A percentile compares a stretch with the other conserved stretches of the same genome.
Evolutionary conservation across 768 basidiomycete genomes (phyloP).

Genomic region (Naganishia antarctica): DNA sequence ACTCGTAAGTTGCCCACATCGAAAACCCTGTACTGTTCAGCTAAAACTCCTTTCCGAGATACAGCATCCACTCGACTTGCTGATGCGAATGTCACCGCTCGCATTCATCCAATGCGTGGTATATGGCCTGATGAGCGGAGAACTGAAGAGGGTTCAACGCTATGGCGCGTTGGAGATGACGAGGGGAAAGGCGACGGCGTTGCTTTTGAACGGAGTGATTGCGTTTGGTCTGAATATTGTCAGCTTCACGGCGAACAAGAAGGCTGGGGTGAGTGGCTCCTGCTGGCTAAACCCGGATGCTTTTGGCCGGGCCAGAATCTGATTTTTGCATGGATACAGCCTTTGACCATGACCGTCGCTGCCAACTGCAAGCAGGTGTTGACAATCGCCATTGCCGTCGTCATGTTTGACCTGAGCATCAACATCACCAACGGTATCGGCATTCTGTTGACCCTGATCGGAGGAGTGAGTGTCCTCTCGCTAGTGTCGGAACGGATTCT

Average conservation of each 20-base stretch:
- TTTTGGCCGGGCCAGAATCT: conserved; percentile 25
- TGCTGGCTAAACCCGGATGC: too few relatives aligned
- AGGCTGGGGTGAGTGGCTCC: conserved; percentile 64
- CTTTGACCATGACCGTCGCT: conserved; percentile 51
- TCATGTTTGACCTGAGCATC: conserved; percentile 76
- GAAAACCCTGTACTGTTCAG: background rate
- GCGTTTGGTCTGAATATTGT: conserved; percentile 92
- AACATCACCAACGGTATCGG: conserved; percentile 74
- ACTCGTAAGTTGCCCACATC: conserved; percentile 36
- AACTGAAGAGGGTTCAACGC: conserved; percentile 61
- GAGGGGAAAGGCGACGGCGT: conserved; percentile 54
- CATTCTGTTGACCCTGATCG: conserved; percentile 73
- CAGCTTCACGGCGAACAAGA: conserved; percentile 91
- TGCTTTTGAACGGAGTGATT: conserved; percentile 73
- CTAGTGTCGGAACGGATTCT: too few relatives aligned
- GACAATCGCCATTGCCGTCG: conserved; percentile 76
- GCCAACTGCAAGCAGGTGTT: conserved; percentile 78
- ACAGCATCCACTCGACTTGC: conserved; percentile 74
- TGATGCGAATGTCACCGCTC: conserved; percentile 84
- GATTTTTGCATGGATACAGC: background rate
- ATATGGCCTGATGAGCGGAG: conserved; percentile 73
- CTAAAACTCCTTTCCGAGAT: conserved; percentile 28
- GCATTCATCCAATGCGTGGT: conserved; percentile 81
- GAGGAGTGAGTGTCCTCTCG: conserved; percentile 56
- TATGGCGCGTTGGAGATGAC: conserved; percentile 55